Percentiles rank a stretch among this genome's conserved stretches.
Conservation (phyloP, 2,329 filamentous ascomycete species). For the Neofusicoccum cordaticola region DNA sequence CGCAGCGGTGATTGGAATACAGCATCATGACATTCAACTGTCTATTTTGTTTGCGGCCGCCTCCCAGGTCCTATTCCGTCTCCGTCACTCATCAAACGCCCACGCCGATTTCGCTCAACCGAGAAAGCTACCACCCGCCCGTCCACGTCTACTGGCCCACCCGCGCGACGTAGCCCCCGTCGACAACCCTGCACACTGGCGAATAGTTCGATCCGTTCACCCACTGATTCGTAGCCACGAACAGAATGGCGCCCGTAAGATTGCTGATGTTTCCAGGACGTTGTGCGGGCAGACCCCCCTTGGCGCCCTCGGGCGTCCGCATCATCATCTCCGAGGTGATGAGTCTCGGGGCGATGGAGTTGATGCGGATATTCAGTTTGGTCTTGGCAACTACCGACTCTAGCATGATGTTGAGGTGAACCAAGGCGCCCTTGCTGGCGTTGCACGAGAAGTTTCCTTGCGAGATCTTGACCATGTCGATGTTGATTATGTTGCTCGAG, state of each 20-base stretch:
- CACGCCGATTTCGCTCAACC: too few relatives aligned
- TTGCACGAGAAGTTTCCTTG: conserved; percentile 51
- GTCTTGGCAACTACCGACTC: conserved; percentile 52
- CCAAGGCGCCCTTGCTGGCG: conserved; percentile 49
- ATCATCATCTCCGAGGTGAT: conserved; percentile 61
- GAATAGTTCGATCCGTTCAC: conserved; percentile 43
- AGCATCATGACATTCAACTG: too few relatives aligned
- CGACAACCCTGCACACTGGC: conserved; percentile 36
- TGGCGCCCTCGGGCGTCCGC: conserved; percentile 52
- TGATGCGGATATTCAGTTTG: conserved; percentile 55
- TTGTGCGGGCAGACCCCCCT: conserved; percentile 47
- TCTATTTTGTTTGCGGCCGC: too few relatives aligned
- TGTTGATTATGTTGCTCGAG: conserved; percentile 47
- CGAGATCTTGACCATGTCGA: conserved; percentile 44
- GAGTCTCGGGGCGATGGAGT: conserved; percentile 56
- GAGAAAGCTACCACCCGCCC: not conserved
- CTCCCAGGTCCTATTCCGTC: too few relatives aligned
- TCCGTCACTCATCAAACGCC: too few relatives aligned
- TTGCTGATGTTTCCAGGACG: conserved; percentile 58
- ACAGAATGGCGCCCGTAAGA: conserved; percentile 58
- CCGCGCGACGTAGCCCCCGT: conserved; percentile 51
- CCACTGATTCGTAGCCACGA: conserved; percentile 50
- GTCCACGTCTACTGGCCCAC: conserved; percentile 28
- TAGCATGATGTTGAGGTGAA: conserved; percentile 57
- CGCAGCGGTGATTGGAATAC: too few relatives aligned